These are phyloP conservation scores for Pseudohalonectria lignicola DNA, from an alignment of 2,329 filamentous ascomycete species.

Conservation along the genomic window DNA sequence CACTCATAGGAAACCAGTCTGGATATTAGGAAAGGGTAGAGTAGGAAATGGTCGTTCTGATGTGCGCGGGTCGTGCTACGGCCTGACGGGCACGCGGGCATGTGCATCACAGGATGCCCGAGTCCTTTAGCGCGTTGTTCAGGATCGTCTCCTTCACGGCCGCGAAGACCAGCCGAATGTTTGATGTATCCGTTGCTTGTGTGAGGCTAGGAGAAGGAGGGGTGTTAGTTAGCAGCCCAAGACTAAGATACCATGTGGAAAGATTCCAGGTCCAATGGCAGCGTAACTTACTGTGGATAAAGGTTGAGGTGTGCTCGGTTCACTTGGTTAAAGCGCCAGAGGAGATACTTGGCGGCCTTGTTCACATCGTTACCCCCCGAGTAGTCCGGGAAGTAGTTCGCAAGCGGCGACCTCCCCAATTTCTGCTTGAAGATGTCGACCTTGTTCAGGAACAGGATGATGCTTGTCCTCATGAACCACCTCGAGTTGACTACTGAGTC, in stretches of 20 bases:
- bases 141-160: slow-evolving; percentile 98
- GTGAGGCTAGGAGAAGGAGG: slow-evolving; percentile 56
- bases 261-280: too few species aligned
- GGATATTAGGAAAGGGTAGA: too few species aligned
- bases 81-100: too few species aligned
- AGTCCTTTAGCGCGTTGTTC: slow-evolving; percentile 96
- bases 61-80: too few species aligned
- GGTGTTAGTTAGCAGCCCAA: slow-evolving; percentile 5
- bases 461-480: slow-evolving; percentile 98
- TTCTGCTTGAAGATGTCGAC: slow-evolving; percentile 98
- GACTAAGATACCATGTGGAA: too few species aligned
- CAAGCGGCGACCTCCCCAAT: slow-evolving; percentile 75
- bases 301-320: slow-evolving; percentile 92
- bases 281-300: slow-evolving; percentile 84
- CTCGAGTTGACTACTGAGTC: slow-evolving; percentile 97
- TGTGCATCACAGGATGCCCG: slow-evolving; percentile 73
- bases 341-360: slow-evolving; percentile 90
- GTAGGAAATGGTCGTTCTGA: too few species aligned
- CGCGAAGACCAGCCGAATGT: slow-evolving; percentile 94
- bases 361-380: slow-evolving; percentile 97
- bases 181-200: slow-evolving; percentile 97
- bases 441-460: slow-evolving; percentile 98
- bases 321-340: slow-evolving; percentile 98
- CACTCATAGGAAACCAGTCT: too few species aligned
- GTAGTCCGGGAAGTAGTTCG: slow-evolving; percentile 96